Percentiles rank a stretch among this genome's conserved stretches.
These are phyloP conservation scores for Mortierella sp. DNA, from an alignment of 371 early-diverging fungal species.

Conservation along the genomic window DNA sequence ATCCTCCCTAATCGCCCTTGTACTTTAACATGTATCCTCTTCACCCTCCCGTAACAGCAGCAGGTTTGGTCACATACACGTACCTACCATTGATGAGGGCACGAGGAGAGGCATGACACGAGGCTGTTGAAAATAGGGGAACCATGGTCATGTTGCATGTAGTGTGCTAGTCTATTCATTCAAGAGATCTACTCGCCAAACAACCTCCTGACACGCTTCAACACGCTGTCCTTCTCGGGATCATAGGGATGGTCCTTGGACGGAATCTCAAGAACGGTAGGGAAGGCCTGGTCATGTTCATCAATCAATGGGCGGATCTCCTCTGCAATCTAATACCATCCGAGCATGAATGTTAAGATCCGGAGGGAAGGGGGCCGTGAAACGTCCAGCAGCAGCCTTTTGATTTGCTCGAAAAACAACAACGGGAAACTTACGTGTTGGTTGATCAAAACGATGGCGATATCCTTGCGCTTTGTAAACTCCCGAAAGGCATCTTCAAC, in stretches of 20 bases:
- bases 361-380: not conserved
- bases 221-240: slow-evolving; percentile 92
- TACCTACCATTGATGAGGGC: no score
- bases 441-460: slow-evolving; percentile 97
- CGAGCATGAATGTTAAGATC: no score
- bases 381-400: not conserved
- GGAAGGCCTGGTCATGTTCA: slow-evolving; percentile 92
- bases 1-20: not conserved
- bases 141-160: not conserved
- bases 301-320: slow-evolving; percentile 92
- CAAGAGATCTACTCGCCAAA: slow-evolving; percentile 62
- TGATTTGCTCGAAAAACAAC: no score
- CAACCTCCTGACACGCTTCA: slow-evolving; percentile 93
- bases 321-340: slow-evolving; percentile 90
- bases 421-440: slow-evolving; percentile 87
- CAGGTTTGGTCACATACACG: no score
- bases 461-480: slow-evolving; percentile 93
- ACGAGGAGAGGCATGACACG: no score
- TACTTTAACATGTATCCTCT: not conserved
- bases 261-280: slow-evolving; percentile 97
- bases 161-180: no score
- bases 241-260: slow-evolving; percentile 98
- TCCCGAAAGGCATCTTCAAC: slow-evolving; percentile 92
- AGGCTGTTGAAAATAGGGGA: no score
- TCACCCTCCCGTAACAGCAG: no score